Base-by-base conservation (phyloP, 805 yeast genomes). In the Ogataea sp. region DNA sequence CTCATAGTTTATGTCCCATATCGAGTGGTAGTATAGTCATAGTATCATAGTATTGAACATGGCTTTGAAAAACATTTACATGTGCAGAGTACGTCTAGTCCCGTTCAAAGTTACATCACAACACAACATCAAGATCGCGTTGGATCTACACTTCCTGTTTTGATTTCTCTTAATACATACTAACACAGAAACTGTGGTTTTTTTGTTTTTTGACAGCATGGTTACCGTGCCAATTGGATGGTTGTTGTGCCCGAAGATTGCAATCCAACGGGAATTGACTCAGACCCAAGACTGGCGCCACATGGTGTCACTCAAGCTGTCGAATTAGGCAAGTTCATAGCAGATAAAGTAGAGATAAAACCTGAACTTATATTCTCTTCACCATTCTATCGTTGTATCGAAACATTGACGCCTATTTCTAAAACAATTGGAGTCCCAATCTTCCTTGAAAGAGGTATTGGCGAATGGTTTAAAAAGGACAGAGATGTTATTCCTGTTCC, bases 271-370 rank as follows among this genome's bases (percentile, higher is more conserved):
- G 96, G 96, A 0, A 79, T 89, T 16, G 89, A 82, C 43, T 80
- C 89, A 41, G 98, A 93, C 51, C 93, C 95, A 3, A 80, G 86
- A 2, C 66, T 93, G 46, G 93, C 97, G 0, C 77, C 77, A 2
- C 95, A 86, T 54, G 98, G 97, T 4, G 80, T 76, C 2, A 81
- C 78, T 10, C 97, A 93, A 61, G 94, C 97, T 0, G 67, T 73
- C 30, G 93, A 93, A 52, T 62, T 93, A 45, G 88, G 84, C 0
- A 70, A 63, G 20, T 81, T 70, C 53, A 52, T 89, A 15, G 48
- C 72, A 15, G 66, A 75, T 0, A 43, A 54, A 6, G 37, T 52
- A 11, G 42, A 44, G 0, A 80, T 82, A 4, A 71, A 70, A 40
- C 94, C 95, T 2, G 79, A 83, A 43, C 61, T 82, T 42, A 71